Conservation (phyloP, 2,329 filamentous ascomycete genomes). For the Alternaria brassicae region DNA sequence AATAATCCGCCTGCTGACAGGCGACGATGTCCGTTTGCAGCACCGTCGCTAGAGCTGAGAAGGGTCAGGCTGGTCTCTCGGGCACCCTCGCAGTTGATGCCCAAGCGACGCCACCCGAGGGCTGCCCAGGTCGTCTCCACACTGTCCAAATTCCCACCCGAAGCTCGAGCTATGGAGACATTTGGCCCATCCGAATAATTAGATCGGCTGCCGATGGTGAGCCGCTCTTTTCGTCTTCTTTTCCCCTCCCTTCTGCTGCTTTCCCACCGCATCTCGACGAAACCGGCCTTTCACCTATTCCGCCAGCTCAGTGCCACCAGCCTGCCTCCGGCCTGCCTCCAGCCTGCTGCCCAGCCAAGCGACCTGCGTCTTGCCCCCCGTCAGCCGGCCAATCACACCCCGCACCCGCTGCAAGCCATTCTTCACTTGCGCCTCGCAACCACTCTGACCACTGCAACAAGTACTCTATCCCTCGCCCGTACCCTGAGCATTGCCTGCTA, state of each 20-base stretch:
- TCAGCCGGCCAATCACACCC: conserved; percentile 24
- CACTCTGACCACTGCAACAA: conserved; percentile 5
- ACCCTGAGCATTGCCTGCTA: conserved; percentile 17
- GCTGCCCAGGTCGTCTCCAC: conserved; percentile 27
- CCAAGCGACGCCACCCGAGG: conserved; percentile 37
- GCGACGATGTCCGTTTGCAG: conserved; percentile 8
- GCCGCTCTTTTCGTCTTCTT: conserved; percentile 21
- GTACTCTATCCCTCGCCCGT: conserved; percentile 32
- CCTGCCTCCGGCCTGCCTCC: conserved; percentile 13
- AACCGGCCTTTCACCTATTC: not conserved
- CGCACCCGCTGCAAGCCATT: conserved; percentile 31
- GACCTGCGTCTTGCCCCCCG: conserved; percentile 23
- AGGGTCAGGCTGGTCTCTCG: conserved; percentile 12
- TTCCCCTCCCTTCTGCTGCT: conserved; percentile 23
- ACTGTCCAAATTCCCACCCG: conserved; percentile 33
- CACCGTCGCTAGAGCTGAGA: not conserved
- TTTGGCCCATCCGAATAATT: conserved; percentile 35
- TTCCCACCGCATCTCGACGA: conserved; percentile 15
- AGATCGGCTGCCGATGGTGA: conserved; percentile 35
- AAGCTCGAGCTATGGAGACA: conserved; percentile 37
- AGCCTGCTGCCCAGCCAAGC: conserved; percentile 34
- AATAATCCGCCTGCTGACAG: not conserved
- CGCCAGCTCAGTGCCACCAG: conserved; percentile 2
- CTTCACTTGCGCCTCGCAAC: conserved; percentile 27
- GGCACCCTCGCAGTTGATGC: conserved; percentile 32